A percentile compares a stretch with the other conserved stretches of the same genome.
Evolutionary conservation across 331 rosid genomes (phyloP).

Genomic region (Acacia pycnantha): DNA sequence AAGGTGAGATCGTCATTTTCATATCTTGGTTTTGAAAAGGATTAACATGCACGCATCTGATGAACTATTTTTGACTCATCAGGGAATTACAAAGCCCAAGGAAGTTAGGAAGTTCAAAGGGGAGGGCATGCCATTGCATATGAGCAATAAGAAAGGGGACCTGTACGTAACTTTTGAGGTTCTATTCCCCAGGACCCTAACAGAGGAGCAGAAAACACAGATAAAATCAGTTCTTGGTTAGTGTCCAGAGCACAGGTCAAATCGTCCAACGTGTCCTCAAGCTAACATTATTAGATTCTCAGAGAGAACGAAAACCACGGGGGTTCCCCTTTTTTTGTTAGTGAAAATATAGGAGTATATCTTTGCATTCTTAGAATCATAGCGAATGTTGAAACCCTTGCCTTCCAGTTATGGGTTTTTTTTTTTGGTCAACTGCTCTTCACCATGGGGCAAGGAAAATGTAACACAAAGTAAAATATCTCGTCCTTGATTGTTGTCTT

Average conservation of each 20-base stretch:
- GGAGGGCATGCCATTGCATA: slow-evolving; percentile 82
- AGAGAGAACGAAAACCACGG: slow-evolving; percentile 21
- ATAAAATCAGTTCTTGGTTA: slow-evolving; percentile 61
- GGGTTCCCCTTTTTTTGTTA: slow-evolving; percentile 31
- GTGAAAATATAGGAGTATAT: slow-evolving; percentile 28
- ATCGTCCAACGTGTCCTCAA: not conserved
- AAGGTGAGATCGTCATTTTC: slow-evolving; percentile 50
- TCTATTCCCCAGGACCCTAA: slow-evolving; percentile 67
- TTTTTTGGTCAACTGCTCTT: slow-evolving; percentile 6
- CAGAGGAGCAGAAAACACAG: slow-evolving; percentile 70
- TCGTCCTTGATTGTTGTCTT: not conserved
- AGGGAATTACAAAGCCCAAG: slow-evolving; percentile 83
- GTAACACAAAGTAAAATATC: not conserved
- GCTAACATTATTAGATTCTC: slow-evolving; percentile 40
- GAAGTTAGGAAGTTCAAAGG: slow-evolving; percentile 80
- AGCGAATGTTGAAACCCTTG: slow-evolving; percentile 17
- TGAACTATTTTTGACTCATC: slow-evolving; percentile 14
- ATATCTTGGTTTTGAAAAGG: not conserved
- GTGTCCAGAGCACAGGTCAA: not conserved
- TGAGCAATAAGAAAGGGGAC: slow-evolving; percentile 80
- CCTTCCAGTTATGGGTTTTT: slow-evolving; percentile 5
- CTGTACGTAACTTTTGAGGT: slow-evolving; percentile 74
- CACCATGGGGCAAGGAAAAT: slow-evolving; percentile 14
- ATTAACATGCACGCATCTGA: slow-evolving; percentile 7
- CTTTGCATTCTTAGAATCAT: not conserved